Conservation (phyloP, 805 yeast genomes). For the Saccharomycopsis sp. region DNA sequence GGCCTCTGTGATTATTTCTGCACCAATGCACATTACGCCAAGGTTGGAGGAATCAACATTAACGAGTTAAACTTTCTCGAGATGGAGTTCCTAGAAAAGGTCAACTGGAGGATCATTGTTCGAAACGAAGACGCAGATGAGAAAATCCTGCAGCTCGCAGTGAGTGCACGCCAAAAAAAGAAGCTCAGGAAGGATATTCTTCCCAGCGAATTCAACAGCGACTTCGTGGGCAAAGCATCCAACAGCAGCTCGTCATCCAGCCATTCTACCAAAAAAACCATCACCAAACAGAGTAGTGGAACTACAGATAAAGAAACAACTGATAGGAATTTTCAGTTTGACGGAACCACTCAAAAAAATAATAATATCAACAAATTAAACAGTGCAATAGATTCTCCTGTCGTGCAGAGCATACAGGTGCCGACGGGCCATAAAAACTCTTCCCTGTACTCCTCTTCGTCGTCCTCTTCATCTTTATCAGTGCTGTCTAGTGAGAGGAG, state of each 20-base stretch:
- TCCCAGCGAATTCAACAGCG: conserved; percentile 8
- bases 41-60: conserved; percentile 88
- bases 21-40: conserved; percentile 89
- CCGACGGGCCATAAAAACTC: background rate
- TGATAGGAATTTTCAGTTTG: too few relatives aligned
- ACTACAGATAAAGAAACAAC: background rate
- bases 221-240: conserved; percentile 20
- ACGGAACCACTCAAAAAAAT: background rate
- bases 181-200: conserved; percentile 18
- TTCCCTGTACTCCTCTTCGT: background rate
- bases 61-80: conserved; percentile 82
- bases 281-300: background rate
- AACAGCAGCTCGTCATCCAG: background rate
- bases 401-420: background rate
- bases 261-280: background rate
- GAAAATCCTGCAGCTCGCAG: conserved; percentile 29
- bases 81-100: conserved; percentile 75
- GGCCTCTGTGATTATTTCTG: conserved; percentile 91
- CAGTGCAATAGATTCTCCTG: background rate
- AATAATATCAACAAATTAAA: too few relatives aligned
- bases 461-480: background rate
- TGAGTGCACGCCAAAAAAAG: conserved; percentile 27
- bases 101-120: conserved; percentile 73
- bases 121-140: conserved; percentile 32
- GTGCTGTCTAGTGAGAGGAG: background rate